Evolutionary conservation across 768 basidiomycete species (phyloP), one percentile per base, ranked within the genome.

Genomic region (Ramaria sp.): DNA sequence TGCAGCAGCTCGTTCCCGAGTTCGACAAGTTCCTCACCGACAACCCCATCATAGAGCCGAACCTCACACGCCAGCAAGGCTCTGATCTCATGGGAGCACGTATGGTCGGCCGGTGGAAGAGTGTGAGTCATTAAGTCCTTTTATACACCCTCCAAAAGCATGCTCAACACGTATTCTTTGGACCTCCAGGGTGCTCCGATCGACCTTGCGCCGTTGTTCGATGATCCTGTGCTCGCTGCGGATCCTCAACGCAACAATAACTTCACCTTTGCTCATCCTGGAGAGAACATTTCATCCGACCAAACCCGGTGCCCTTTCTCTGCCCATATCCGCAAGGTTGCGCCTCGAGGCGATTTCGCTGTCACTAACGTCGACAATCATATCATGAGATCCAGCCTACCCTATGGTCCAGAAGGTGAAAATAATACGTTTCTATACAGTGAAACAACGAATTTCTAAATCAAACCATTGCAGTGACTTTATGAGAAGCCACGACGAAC

Each of bases 351-450:
- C 32, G 65, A 66, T 43, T 57, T 66, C n/a, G 61, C 66, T 27
- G 5, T n/a, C 3, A 27, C n/a, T 25, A 37, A 39, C 28, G 28
- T 57, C 27, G 53, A 37, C 22, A 56, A 60, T 20, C 71, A 73
- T 39, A 78, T 78, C 58, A 68, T 73, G 59, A 73, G 77, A 34
- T 69, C 74, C 27, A 73, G 77, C 22, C 67, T 77, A 42, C 75
- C 73, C 47, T 80, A 75, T 59, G 78, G 78, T 1, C 75, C 77
- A 20, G 77, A 78, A 61, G 64, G 51, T 52, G 22, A 52, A 27
- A 1, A 18, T 20, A 13, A 42, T 16, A 2, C 38, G 12, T 30
- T 10, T 39, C 41, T 20, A 24, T 16, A 12, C 27, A n/a, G 9
- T 38, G 28, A 20, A 47, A 6, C 45, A 22, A 30, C 20, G n/a